A percentile compares a stretch with the other conserved stretches of the same genome.
Evolutionary conservation across 2,329 filamentous ascomycete species (phyloP).

Genomic region (Colletotrichum sp.): DNA sequence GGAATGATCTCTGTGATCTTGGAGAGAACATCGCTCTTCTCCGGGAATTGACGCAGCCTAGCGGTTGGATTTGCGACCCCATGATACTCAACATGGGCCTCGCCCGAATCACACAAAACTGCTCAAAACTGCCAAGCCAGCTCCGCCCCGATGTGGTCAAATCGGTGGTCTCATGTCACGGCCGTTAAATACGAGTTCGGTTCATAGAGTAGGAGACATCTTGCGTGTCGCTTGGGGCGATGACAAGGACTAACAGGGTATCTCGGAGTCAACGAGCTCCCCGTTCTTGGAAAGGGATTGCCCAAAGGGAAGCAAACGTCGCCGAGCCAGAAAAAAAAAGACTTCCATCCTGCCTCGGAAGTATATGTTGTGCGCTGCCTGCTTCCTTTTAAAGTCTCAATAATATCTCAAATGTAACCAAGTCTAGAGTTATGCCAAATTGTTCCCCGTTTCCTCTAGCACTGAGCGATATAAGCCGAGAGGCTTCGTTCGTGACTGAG

Average conservation of each 20-base stretch:
- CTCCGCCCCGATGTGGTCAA: background rate
- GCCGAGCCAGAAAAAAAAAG: background rate
- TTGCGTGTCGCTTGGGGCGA: background rate
- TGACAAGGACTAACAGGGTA: background rate
- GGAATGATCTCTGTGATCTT: background rate
- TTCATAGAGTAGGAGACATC: background rate
- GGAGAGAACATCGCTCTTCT: background rate
- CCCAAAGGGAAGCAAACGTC: background rate
- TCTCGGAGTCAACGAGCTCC: background rate
- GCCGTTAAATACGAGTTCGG: background rate
- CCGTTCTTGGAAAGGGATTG: background rate
- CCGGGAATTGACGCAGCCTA: background rate
- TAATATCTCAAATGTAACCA: too few species aligned
- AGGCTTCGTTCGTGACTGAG: background rate
- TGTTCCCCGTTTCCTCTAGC: too few species aligned
- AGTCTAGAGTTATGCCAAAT: too few species aligned
- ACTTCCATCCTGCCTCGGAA: too few species aligned
- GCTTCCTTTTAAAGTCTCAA: too few species aligned
- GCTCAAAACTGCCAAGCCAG: background rate
- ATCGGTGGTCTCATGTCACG: background rate
- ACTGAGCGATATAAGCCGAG: too few species aligned
- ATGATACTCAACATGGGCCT: background rate
- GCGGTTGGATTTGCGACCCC: background rate
- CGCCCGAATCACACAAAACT: background rate
- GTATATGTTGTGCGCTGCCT: too few species aligned